Evolutionary conservation across 371 early-diverging fungal genomes (phyloP).

Genomic region (Mucor mucedo): DNA sequence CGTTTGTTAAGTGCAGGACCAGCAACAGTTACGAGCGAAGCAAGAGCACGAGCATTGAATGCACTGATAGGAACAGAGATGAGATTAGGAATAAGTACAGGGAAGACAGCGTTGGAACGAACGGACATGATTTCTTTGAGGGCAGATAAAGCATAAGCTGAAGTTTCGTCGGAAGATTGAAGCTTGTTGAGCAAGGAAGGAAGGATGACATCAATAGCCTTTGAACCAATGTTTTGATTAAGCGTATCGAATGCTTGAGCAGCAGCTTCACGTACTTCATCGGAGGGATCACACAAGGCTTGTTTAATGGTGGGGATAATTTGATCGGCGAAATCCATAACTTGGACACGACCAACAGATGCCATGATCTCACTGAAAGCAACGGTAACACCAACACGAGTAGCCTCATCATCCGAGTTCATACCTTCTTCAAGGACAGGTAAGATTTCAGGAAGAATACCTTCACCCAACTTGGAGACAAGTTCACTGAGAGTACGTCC

Average conservation of each 20-base stretch:
- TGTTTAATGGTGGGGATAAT: constrained; percentile 82
- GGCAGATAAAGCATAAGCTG: constrained; percentile 87
- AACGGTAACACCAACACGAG: constrained; percentile 91
- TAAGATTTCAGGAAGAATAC: constrained; percentile 82
- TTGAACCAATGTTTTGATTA: constrained; percentile 87
- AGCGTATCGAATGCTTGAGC: constrained; percentile 94
- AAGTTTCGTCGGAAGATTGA: constrained; percentile 64
- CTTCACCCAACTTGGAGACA: constrained; percentile 94
- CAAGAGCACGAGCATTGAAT: constrained; percentile 92
- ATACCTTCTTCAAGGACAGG: constrained; percentile 89
- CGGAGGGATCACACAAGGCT: constrained; percentile 79
- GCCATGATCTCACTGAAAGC: constrained; percentile 92
- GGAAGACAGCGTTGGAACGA: constrained; percentile 94
- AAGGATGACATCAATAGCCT: constrained; percentile 91
- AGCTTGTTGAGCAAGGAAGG: constrained; percentile 87
- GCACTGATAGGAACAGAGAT: constrained; percentile 85
- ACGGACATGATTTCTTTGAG: constrained; percentile 97
- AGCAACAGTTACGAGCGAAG: constrained; percentile 90
- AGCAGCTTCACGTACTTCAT: constrained; percentile 92
- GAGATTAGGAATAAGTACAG: constrained; percentile 93
- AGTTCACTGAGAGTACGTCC: constrained; percentile 94
- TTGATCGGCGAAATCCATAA: constrained; percentile 82
- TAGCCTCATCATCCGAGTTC: constrained; percentile 64
- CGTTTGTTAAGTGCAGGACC: constrained; percentile 86
- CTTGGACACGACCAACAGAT: constrained; percentile 80